These are phyloP conservation scores for Cryptosporidium viatorum DNA, from an alignment of 169 alveolate genomes.

Conservation along the genomic window DNA sequence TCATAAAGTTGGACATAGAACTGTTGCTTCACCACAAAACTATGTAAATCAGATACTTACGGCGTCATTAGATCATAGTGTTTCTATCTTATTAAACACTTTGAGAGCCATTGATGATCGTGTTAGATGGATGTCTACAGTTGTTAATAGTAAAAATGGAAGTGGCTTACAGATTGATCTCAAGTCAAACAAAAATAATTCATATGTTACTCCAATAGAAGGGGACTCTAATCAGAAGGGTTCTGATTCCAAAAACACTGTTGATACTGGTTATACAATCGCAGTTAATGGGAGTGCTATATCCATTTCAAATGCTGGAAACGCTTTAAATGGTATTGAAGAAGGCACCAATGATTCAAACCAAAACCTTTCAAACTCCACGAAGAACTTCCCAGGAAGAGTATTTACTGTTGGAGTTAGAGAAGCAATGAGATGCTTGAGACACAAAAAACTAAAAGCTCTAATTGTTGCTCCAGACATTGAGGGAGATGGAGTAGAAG, in stretches of 20 bases:
- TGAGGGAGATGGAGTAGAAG: constrained; percentile 74
- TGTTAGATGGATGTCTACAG: constrained; percentile 71
- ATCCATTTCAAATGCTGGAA: constrained; percentile 1
- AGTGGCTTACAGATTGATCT: constrained; percentile 21
- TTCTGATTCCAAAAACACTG: not conserved
- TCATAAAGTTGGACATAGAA: constrained; percentile 71
- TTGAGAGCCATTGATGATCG: constrained; percentile 73
- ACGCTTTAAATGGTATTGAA: not conserved
- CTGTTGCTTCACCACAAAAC: constrained; percentile 56
- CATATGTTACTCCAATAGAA: not conserved
- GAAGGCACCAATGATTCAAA: constrained; percentile 3
- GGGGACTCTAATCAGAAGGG: not conserved
- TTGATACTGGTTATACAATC: constrained; percentile 6
- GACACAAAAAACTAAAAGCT: constrained; percentile 65
- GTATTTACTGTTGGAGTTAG: constrained; percentile 75
- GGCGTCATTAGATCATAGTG: constrained; percentile 67
- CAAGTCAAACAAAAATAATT: constrained; percentile 6
- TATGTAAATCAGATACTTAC: constrained; percentile 65
- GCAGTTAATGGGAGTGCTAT: constrained; percentile 25
- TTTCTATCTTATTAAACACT: constrained; percentile 52
- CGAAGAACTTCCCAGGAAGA: constrained; percentile 68
- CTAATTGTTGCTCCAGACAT: constrained; percentile 73
- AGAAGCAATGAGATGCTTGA: constrained; percentile 71
- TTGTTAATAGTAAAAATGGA: constrained; percentile 32
- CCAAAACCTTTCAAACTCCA: not conserved